phyloP scores from a whole-genome alignment of 1,284 basidiomycete species.

The Kalmanozyma brasiliensis region DNA sequence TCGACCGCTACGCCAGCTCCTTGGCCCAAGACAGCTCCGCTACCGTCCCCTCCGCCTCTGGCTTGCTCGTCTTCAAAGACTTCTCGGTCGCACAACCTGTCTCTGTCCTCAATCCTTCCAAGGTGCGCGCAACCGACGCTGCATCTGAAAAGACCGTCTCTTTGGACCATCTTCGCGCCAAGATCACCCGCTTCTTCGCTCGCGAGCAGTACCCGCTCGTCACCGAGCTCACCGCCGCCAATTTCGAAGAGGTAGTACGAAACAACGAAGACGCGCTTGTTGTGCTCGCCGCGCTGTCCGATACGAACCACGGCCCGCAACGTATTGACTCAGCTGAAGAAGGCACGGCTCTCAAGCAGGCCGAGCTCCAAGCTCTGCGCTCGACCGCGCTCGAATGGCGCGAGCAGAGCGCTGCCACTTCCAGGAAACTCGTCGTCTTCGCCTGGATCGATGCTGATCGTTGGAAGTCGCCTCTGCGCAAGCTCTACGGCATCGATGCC shows the following conservation, averaged over 20 bases:
- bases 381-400: slow-evolving; percentile 49
- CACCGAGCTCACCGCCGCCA: slow-evolving; percentile 52
- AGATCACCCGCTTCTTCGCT: slow-evolving; percentile 50
- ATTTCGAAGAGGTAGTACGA: slow-evolving; percentile 54
- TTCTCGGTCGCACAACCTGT: slow-evolving; percentile 41
- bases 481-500: slow-evolving; percentile 46
- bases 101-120: slow-evolving; percentile 33
- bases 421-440: slow-evolving; percentile 45
- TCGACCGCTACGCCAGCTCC: slow-evolving; percentile 37
- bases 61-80: slow-evolving; percentile 65
- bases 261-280: slow-evolving; percentile 47
- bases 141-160: slow-evolving; percentile 11
- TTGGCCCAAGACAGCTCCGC: slow-evolving; percentile 15
- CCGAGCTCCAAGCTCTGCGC: slow-evolving; percentile 46
- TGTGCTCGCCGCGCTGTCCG: slow-evolving; percentile 58
- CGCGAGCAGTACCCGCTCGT: slow-evolving; percentile 52
- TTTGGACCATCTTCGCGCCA: slow-evolving; percentile 11
- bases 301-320: slow-evolving; percentile 42
- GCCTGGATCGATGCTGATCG: slow-evolving; percentile 66
- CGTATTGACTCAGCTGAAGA: slow-evolving; percentile 9
- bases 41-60: slow-evolving; percentile 33
- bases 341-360: slow-evolving; percentile 40
- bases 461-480: slow-evolving; percentile 49
- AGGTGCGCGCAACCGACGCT: slow-evolving; percentile 10
- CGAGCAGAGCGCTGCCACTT: slow-evolving; percentile 5